Evolutionary conservation across 1,284 basidiomycete species (phyloP).

Genomic region (Golubevia sp.): DNA sequence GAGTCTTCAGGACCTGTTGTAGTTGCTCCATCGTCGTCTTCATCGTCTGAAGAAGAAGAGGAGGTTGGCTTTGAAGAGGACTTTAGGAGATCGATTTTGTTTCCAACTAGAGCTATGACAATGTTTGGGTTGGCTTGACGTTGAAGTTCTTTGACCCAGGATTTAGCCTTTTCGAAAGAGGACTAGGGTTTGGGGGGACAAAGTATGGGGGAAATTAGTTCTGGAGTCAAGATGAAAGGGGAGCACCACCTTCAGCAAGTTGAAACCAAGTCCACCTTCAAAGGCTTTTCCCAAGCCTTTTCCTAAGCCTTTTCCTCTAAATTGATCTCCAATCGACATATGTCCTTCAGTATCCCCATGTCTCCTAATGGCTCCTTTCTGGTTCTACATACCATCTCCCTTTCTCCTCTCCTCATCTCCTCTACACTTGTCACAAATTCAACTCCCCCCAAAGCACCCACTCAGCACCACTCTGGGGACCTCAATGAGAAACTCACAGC

Average conservation of each 20-base stretch:
- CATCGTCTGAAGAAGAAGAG: constrained; percentile 69
- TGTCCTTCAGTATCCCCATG: no score
- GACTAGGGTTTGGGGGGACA: constrained; percentile 61
- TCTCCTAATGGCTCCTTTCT: no score
- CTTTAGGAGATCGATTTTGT: constrained; percentile 80
- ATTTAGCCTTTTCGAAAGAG: constrained; percentile 97
- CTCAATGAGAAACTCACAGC: constrained; percentile 17
- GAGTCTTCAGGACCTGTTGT: constrained; percentile 61
- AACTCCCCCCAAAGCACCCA: no score
- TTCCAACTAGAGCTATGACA: constrained; percentile 71
- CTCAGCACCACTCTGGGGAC: no score
- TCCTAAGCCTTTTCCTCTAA: no score
- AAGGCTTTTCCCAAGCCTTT: no score
- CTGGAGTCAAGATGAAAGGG: neutral
- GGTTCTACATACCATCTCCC: no score
- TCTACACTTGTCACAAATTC: no score
- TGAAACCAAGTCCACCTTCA: no score
- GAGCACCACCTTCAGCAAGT: constrained; percentile 62
- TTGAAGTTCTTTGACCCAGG: constrained; percentile 99
- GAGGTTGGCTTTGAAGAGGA: constrained; percentile 65
- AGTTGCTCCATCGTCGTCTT: constrained; percentile 70
- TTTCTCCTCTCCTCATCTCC: no score
- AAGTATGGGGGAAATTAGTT: neutral
- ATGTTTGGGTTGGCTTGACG: constrained; percentile 98
- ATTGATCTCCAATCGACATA: no score